Percentiles rank a stretch among this genome's conserved stretches.
Conservation (phyloP, 2,329 filamentous ascomycete species). For the Apiospora malaysiana region DNA sequence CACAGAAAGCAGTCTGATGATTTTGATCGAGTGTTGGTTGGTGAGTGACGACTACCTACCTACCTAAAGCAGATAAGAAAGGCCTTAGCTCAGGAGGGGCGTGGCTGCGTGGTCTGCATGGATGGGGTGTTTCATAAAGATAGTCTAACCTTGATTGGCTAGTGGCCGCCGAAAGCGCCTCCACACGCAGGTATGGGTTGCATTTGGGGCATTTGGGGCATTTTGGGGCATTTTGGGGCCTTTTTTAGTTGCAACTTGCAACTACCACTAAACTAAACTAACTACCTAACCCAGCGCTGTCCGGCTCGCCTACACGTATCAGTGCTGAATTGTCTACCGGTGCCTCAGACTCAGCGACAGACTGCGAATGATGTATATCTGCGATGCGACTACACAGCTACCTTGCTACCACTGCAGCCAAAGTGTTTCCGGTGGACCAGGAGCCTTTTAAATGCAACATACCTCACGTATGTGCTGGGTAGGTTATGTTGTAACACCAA, state of each 20-base stretch:
- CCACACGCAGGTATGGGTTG: too few species aligned
- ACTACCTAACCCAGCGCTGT: too few species aligned
- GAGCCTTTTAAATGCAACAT: background rate
- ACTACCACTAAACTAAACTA: background rate
- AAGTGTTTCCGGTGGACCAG: background rate
- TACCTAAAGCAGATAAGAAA: too few species aligned
- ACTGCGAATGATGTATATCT: background rate
- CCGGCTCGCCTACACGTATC: too few species aligned
- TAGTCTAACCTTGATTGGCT: conserved; percentile 9
- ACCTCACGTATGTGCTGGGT: background rate
- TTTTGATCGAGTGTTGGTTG: too few species aligned
- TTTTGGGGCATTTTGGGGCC: background rate
- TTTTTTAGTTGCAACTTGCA: background rate
- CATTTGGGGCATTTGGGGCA: too few species aligned
- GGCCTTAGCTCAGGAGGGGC: conserved; percentile 6
- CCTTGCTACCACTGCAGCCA: background rate
- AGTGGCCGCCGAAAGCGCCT: conserved; percentile 15
- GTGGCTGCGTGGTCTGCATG: conserved; percentile 11
- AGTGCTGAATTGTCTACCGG: too few species aligned
- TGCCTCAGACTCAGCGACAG: background rate
- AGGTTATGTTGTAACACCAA: background rate
- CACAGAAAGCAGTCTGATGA: background rate
- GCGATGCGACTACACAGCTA: background rate
- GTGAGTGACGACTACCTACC: background rate
- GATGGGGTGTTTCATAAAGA: conserved; percentile 4